Base-by-base conservation (phyloP, 1,284 basidiomycete genomes). In the Fomitopsis palustris region DNA sequence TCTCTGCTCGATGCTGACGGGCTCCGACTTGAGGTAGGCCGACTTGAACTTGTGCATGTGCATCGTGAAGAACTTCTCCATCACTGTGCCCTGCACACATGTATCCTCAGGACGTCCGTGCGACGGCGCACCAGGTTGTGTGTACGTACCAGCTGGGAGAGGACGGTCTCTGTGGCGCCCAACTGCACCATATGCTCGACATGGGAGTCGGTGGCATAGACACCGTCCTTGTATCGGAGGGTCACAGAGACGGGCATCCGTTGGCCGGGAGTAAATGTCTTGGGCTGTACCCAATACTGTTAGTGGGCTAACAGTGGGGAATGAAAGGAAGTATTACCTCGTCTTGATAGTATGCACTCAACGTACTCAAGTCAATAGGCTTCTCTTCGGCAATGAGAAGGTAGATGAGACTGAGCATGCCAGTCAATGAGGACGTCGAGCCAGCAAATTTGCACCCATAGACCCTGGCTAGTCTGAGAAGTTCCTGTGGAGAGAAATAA, bases 401-500 rank as follows among this genome's bases (percentile, higher is more conserved):
- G 72, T 98, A 98, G 42, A 96, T 87, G 59, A 98, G 95, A 54
- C 85, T 83, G 39, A 98, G 78, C 60, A 96, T 84, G 35, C 89
- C 86, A 0, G 93, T 91, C 61, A 97, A 76, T 10, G 93, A 96
- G n/a, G 94, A 96, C 0, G 96, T 99, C 9, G 93, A 96, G 0
- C 96, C 96, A 17, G 85, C 84, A 71, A 92, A 98, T 41, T 71
- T 78, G 45, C 85, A 82, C 0, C 78, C 72, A 60, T 91, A 79
- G 39, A 74, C 72, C 64, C 82, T 78, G 0, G 91, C 89, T 16
- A 97, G 74, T 3, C 72, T 69, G 58, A 81, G 78, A 5, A 98
- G 76, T 60, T 91, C 87, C 87, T 92, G 52, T 7, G 9, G 5
- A 29, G 12, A 19, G 25, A 4, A 25, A 17, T 21, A 17, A 21